Base-by-base conservation (phyloP, 164 flowering plant genomes). In the Protea cynaroides region DNA sequence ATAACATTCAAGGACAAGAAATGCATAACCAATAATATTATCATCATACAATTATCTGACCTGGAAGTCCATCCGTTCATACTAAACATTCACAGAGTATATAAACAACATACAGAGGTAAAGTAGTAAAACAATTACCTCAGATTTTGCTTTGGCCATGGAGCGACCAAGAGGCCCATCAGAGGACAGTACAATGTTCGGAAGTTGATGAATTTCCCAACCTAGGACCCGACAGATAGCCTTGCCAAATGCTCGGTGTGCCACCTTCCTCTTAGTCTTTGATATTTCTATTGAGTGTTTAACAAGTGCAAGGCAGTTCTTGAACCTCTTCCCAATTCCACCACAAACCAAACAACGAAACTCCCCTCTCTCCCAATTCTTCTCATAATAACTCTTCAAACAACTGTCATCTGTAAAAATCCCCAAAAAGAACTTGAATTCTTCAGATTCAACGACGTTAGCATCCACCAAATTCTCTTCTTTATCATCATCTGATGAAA, bases 291-390 rank as follows among this genome's bases (percentile, higher is more conserved):
- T 52, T 0, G 84, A 74, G 71, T 90, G 97, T 62, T 85, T 87
- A 64, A 90, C 79, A 24, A 90, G 76, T 9, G 86, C 83, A 19
- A 74, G 69, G 53, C 88, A 81, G 54, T 74, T 71, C 71, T 74
- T 81, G 51, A 70, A 86, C 72, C 74, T 84, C 83, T 71, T 70
- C 64, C 83, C 77, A 47, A 61, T 67, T 14, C 74, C 90, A 13
- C 82, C 75, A 76, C 95, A 88, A 53, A 86, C 86, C 74, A 90
- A 67, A 60, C 97, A 90, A 36, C 58, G 67, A 65, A 90, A 88
- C 34, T 76, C 87, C 11, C 97, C 95, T 24, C 59, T 12, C 58
- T 71, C 83, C 46, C 57, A 67, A 56, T 81, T 72, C 66, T 79
- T 79, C 76, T 71, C 77, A 64, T 85, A 90, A 36, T 78, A 84